These are phyloP conservation scores for Lactarius psammicola DNA, from an alignment of 768 basidiomycete species.

Conservation along the genomic window DNA sequence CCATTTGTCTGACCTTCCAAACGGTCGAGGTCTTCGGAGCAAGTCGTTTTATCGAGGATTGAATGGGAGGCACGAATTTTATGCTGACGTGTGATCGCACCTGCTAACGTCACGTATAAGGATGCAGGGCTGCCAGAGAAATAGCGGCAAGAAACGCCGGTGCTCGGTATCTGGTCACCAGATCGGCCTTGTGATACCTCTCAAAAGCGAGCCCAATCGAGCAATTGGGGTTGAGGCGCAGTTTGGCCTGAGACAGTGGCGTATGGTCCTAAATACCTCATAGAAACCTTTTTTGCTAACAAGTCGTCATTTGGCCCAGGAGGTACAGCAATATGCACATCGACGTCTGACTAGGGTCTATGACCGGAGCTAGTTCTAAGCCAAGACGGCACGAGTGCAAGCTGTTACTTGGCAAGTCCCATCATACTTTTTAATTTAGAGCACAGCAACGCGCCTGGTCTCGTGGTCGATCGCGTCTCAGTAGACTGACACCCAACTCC, in stretches of 20 bases:
- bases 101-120: conserved; percentile 51
- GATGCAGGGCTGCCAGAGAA: conserved; percentile 32
- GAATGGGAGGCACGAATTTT: conserved; percentile 56
- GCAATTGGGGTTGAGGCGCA: background rate
- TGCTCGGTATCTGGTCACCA: conserved; percentile 63
- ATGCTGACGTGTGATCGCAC: conserved; percentile 69
- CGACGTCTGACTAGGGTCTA: background rate
- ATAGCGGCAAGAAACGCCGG: conserved; percentile 63
- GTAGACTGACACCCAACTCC: background rate
- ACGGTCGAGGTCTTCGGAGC: conserved; percentile 56
- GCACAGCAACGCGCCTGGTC: background rate
- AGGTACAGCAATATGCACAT: background rate
- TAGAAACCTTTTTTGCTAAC: background rate
- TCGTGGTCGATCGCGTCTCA: background rate
- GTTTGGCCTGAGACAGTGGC: background rate
- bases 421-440: background rate
- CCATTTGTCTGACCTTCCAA: conserved; percentile 47
- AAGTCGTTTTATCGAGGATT: too few relatives aligned
- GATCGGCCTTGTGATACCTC: conserved; percentile 50
- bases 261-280: background rate
- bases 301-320: background rate
- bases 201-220: background rate
- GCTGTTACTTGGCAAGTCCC: background rate
- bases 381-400: background rate
- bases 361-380: background rate